Evolutionary conservation across 345 rosid species (phyloP).

Genomic region (Citropsis articulata): DNA sequence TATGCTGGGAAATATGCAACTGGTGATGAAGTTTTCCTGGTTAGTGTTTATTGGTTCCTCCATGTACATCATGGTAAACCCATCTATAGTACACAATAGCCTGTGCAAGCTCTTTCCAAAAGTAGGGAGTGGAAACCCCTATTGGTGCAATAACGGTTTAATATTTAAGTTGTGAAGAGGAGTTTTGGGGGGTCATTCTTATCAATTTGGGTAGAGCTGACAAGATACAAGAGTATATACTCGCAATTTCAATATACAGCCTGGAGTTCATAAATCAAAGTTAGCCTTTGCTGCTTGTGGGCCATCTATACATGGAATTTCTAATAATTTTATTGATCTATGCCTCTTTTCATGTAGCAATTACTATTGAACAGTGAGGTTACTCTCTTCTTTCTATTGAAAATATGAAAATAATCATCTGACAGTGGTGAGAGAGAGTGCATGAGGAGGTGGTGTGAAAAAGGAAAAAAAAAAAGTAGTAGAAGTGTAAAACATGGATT

Average conservation of each 20-base stretch:
- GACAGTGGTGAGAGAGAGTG: background rate
- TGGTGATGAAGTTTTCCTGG: constrained; percentile 74
- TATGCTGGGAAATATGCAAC: constrained; percentile 71
- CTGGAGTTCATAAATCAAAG: background rate
- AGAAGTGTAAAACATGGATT: background rate
- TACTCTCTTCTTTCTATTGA: background rate
- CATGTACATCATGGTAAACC: background rate
- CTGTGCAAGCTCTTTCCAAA: background rate
- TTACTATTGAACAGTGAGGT: background rate
- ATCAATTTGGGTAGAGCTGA: background rate
- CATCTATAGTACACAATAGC: background rate
- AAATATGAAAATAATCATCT: background rate
- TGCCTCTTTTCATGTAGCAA: background rate
- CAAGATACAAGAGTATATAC: background rate
- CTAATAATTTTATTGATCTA: background rate
- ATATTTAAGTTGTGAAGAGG: background rate
- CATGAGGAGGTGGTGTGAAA: background rate
- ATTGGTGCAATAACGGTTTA: background rate
- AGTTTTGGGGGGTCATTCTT: background rate
- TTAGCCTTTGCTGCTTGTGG: background rate
- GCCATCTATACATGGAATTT: background rate
- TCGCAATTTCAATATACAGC: background rate
- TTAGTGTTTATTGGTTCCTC: constrained; percentile 22
- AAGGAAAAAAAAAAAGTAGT: background rate
- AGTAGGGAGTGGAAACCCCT: background rate